phyloP scores from a whole-genome alignment of 805 yeast species.

The Yarrowia osloensis region DNA sequence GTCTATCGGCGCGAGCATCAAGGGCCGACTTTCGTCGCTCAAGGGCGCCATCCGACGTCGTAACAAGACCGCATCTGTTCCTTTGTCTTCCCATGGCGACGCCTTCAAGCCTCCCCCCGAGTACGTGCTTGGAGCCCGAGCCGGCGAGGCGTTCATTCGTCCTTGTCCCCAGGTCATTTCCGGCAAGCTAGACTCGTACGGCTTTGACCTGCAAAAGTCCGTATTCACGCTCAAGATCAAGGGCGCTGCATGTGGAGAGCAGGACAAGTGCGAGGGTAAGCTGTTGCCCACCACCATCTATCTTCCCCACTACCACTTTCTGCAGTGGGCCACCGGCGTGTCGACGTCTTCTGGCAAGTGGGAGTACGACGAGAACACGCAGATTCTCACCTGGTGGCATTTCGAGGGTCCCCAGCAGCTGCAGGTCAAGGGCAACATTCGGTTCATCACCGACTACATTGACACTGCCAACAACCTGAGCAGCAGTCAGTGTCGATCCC shows the following conservation, averaged over 20 bases:
- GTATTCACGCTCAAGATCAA: conserved; percentile 53
- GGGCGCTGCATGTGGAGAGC: conserved; percentile 32
- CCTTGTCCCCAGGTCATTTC: conserved; percentile 69
- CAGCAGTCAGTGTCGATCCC: conserved; percentile 18
- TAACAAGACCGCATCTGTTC: neutral
- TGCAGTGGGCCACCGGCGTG: conserved; percentile 50
- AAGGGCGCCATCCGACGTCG: conserved; percentile 17
- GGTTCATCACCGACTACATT: conserved; percentile 25
- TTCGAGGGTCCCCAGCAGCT: conserved; percentile 32
- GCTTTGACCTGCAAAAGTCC: conserved; percentile 57
- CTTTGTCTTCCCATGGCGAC: neutral
- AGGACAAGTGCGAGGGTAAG: conserved; percentile 37
- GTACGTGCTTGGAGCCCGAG: conserved; percentile 27
- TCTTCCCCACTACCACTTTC: conserved; percentile 75
- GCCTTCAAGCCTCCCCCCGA: conserved; percentile 29
- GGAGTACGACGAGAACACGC: conserved; percentile 52
- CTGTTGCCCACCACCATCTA: conserved; percentile 59
- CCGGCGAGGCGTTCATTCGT: conserved; percentile 63
- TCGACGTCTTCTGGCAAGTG: conserved; percentile 59
- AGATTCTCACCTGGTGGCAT: conserved; percentile 74
- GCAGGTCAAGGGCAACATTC: conserved; percentile 25
- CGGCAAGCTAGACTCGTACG: conserved; percentile 59
- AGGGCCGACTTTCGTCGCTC: neutral
- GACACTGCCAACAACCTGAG: conserved; percentile 24
- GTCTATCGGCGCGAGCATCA: conserved; percentile 1